These are phyloP conservation scores for Hansenula lynferdii DNA, from an alignment of 1,139 yeast species.

Conservation along the genomic window DNA sequence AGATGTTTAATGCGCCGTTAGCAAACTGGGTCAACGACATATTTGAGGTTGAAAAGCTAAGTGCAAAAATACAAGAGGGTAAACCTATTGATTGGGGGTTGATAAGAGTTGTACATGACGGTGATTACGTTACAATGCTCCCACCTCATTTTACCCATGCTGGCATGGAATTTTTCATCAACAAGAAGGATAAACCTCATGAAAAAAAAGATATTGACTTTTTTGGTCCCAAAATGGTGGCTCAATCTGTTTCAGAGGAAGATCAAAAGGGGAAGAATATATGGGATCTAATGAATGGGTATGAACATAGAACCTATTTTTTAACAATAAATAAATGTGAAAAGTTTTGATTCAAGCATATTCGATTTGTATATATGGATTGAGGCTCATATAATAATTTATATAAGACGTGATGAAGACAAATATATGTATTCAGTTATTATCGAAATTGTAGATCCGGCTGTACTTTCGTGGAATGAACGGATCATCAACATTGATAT, in stretches of 20 bases:
- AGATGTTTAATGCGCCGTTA: constrained; percentile 52
- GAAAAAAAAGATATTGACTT: constrained; percentile 30
- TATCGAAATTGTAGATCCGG: no score
- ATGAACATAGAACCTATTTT: constrained; percentile 21
- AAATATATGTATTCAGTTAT: no score
- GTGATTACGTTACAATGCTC: constrained; percentile 52
- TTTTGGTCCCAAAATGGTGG: constrained; percentile 18
- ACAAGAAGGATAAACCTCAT: constrained; percentile 45
- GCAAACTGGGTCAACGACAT: constrained; percentile 46
- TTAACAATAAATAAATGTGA: constrained; percentile 19
- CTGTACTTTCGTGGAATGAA: no score
- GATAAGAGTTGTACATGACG: constrained; percentile 50
- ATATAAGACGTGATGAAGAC: no score
- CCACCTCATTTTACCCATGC: constrained; percentile 50
- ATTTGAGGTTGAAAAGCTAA: constrained; percentile 33
- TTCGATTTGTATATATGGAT: no score
- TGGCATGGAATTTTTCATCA: constrained; percentile 47
- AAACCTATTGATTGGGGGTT: constrained; percentile 29
- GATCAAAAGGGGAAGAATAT: constrained; percentile 1
- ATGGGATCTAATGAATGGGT: constrained; percentile 16
- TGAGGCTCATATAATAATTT: no score
- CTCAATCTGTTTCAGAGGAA: no score
- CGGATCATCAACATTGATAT: no score
- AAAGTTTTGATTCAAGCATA: no score
- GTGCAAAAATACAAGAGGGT: constrained; percentile 3